These are phyloP conservation scores for Globisporangium iwayamae DNA, from an alignment of 352 stramenopile species.

Conservation along the genomic window DNA sequence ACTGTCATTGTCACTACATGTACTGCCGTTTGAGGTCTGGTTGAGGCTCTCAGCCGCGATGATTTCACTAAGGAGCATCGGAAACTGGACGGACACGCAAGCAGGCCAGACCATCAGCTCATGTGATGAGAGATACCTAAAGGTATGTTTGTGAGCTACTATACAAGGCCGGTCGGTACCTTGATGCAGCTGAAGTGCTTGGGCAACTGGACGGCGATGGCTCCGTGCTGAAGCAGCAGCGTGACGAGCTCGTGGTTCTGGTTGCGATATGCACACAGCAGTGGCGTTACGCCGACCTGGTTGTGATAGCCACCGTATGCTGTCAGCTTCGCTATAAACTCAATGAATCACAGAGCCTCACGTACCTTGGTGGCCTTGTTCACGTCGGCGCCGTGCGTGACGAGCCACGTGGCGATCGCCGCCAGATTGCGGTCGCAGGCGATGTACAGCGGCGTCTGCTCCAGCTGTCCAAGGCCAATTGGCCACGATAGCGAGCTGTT, in stretches of 20 bases:
- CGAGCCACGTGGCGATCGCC: slow-evolving; percentile 38
- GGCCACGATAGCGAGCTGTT: background rate
- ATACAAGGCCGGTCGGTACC: slow-evolving; percentile 14
- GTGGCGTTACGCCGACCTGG: slow-evolving; percentile 34
- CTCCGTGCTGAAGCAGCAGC: slow-evolving; percentile 45
- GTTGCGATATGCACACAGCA: slow-evolving; percentile 59
- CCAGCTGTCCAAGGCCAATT: slow-evolving; percentile 25
- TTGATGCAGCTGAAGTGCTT: slow-evolving; percentile 34
- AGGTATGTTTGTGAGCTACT: background rate
- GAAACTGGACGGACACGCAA: slow-evolving; percentile 11
- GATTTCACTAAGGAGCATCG: slow-evolving; percentile 16
- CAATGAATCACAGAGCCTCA: background rate
- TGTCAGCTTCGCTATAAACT: background rate
- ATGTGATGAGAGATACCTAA: too few relatives aligned
- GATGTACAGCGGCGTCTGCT: slow-evolving; percentile 55
- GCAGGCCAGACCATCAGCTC: background rate
- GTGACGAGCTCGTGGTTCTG: slow-evolving; percentile 37
- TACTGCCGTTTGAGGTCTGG: background rate
- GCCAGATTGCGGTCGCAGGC: slow-evolving; percentile 48
- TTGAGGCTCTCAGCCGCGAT: background rate
- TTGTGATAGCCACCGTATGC: too few relatives aligned
- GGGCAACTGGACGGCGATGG: slow-evolving; percentile 28
- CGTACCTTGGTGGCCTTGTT: slow-evolving; percentile 46
- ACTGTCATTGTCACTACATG: background rate
- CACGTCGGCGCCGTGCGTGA: slow-evolving; percentile 47